Evolutionary conservation across 768 basidiomycete species (phyloP).

Genomic region (Tylopilus sp.): DNA sequence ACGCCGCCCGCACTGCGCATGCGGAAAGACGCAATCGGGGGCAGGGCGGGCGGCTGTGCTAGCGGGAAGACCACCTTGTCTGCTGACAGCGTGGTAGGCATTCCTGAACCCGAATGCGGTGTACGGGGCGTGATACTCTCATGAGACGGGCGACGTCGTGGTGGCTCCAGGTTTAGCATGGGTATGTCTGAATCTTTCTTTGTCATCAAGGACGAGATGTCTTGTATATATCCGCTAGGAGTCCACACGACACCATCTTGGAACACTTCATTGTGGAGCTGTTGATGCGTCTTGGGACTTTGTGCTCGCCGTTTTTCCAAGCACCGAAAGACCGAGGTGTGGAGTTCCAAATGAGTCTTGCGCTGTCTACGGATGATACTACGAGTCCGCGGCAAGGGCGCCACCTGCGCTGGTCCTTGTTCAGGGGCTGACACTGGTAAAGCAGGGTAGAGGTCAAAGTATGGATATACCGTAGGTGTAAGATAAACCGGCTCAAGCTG

Average conservation of each 20-base stretch:
- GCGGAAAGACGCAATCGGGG: conserved; percentile 15
- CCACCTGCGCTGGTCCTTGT: not conserved
- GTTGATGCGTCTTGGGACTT: conserved; percentile 32
- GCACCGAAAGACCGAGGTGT: conserved; percentile 6
- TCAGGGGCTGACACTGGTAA: not conserved
- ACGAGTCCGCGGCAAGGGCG: not conserved
- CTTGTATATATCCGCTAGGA: conserved; percentile 26
- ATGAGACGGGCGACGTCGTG: not conserved
- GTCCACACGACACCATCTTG: conserved; percentile 25
- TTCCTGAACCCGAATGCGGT: conserved; percentile 20
- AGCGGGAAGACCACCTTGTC: conserved; percentile 5
- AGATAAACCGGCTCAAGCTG: not conserved
- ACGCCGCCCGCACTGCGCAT: conserved; percentile 13
- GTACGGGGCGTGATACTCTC: not conserved
- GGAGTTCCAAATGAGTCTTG: conserved; percentile 24
- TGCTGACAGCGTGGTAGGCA: conserved; percentile 1
- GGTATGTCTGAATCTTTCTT: not conserved
- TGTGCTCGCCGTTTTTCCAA: conserved; percentile 9
- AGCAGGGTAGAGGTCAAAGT: conserved; percentile 23
- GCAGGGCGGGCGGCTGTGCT: conserved; percentile 3
- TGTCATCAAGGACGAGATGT: conserved; percentile 7
- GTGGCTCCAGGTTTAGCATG: not conserved
- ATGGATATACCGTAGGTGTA: conserved; percentile 20
- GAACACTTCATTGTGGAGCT: conserved; percentile 35
- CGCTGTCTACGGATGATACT: conserved; percentile 5